These are phyloP conservation scores for Camelina laxa DNA, from an alignment of 345 rosid species.

Conservation along the genomic window DNA sequence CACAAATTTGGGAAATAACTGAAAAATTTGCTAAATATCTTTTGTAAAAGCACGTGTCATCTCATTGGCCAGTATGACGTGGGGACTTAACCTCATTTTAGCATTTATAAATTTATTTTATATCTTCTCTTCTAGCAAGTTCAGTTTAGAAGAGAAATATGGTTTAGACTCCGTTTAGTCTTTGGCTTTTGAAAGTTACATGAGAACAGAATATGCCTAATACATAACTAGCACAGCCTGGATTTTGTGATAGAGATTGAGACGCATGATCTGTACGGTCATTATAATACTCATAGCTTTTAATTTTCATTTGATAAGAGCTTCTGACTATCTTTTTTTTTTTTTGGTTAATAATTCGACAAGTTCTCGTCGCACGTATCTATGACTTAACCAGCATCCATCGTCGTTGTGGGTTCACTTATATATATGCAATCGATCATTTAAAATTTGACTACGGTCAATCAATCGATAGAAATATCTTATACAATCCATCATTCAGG, in stretches of 20 bases:
- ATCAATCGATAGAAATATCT: too few species aligned
- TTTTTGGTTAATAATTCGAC: background rate
- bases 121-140: constrained; percentile 6
- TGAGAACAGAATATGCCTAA: constrained; percentile 16
- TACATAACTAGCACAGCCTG: constrained; percentile 12
- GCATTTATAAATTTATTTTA: background rate
- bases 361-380: constrained; percentile 23
- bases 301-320: constrained; percentile 36
- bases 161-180: background rate
- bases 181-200: constrained; percentile 16
- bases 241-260: constrained; percentile 7
- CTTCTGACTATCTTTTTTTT: constrained; percentile 36
- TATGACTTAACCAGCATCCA: background rate
- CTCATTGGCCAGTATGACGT: constrained; percentile 4
- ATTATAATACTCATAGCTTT: constrained; percentile 18
- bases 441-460: too few species aligned
- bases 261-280: constrained; percentile 41
- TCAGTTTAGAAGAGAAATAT: background rate
- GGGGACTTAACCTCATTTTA: background rate
- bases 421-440: background rate
- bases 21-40: background rate
- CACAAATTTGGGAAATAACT: too few species aligned
- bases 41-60: background rate
- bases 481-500: too few species aligned
- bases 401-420: constrained; percentile 26